A percentile compares a stretch with the other conserved stretches of the same genome.
Evolutionary conservation across 495 filamentous ascomycete genomes (phyloP).

Genomic region (Penicillium robsamsonii): DNA sequence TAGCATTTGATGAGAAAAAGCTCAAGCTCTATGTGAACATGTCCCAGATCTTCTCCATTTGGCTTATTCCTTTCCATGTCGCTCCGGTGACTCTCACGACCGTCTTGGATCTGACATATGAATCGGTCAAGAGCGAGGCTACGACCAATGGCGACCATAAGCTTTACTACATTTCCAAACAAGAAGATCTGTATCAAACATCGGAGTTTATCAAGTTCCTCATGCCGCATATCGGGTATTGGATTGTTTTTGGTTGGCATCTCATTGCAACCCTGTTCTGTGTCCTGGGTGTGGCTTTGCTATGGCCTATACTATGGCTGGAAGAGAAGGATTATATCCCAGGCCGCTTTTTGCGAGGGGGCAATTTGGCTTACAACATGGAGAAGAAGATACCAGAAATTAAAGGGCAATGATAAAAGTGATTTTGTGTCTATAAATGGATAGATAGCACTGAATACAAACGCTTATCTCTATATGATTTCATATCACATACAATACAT

Average conservation of each 20-base stretch:
- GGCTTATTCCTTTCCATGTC: conserved; percentile 70
- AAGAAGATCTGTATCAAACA: conserved; percentile 82
- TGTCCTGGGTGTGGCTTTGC: conserved; percentile 50
- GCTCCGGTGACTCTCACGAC: conserved; percentile 68
- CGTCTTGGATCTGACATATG: conserved; percentile 58
- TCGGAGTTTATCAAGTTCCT: conserved; percentile 74
- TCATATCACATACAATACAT: not conserved
- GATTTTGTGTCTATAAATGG: not conserved
- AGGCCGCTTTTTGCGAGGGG: conserved; percentile 18
- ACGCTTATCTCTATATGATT: not conserved
- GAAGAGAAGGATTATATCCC: conserved; percentile 41
- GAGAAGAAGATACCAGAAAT: conserved; percentile 29
- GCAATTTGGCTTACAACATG: conserved; percentile 31
- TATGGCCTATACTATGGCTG: conserved; percentile 54
- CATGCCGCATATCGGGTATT: conserved; percentile 38
- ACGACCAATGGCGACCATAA: conserved; percentile 27
- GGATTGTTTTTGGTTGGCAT: conserved; percentile 57
- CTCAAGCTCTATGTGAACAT: conserved; percentile 68
- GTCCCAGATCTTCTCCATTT: conserved; percentile 71
- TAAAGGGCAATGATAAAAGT: conserved; percentile 18
- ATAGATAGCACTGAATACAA: not conserved
- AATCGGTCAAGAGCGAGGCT: conserved; percentile 18
- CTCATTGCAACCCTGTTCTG: conserved; percentile 61
- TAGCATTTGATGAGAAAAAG: conserved; percentile 65
- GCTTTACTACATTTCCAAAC: conserved; percentile 66